Evolutionary conservation across 305 asterid genomes (phyloP).

Genomic region (Petunia hybrid): DNA sequence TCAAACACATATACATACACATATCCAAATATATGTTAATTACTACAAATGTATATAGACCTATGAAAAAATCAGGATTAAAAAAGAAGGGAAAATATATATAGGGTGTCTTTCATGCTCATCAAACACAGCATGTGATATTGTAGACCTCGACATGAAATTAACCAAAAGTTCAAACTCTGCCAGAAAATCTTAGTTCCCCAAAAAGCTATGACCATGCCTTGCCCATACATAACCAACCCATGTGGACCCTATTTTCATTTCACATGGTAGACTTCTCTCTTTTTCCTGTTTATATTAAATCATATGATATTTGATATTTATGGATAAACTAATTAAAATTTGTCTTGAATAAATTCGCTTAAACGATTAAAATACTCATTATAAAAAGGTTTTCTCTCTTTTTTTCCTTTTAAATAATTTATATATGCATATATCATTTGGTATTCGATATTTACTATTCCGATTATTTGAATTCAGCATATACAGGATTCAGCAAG

Average conservation of each 20-base stretch:
- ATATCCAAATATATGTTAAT: background rate
- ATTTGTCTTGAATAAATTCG: background rate
- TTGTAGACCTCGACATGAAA: background rate
- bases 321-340: background rate
- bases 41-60: no score
- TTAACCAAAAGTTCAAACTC: slow-evolving; percentile 15
- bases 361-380: background rate
- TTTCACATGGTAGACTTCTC: slow-evolving; percentile 54
- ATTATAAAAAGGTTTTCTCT: no score
- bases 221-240: slow-evolving; percentile 41
- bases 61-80: no score
- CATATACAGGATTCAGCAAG: no score
- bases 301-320: background rate
- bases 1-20: background rate
- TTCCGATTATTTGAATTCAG: no score
- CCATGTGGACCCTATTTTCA: slow-evolving; percentile 46
- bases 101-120: background rate
- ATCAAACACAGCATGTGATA: background rate
- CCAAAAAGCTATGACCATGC: slow-evolving; percentile 39
- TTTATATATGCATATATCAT: no score
- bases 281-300: background rate
- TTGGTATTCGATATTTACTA: no score
- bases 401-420: no score
- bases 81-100: no score
- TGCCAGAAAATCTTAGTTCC: slow-evolving; percentile 25